Conservation (phyloP, 768 basidiomycete species). For the Holtermanniella nyarrowii region DNA sequence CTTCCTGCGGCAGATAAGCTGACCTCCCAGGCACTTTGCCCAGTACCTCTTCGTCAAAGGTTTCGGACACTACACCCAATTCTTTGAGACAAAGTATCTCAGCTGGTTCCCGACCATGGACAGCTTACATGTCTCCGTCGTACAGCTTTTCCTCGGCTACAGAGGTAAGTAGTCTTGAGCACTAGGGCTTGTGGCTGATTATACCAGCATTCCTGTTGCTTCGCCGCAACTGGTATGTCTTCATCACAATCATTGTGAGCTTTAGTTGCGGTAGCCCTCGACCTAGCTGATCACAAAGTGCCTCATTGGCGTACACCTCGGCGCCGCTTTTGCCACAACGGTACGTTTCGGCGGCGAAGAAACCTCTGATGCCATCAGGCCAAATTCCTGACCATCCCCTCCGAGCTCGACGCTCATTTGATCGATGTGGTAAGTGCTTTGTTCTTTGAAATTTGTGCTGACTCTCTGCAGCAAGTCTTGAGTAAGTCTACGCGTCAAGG, state of each 20-base stretch:
- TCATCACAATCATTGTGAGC: background rate
- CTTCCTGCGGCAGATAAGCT: background rate
- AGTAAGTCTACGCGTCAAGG: too few relatives aligned
- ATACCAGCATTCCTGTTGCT: background rate
- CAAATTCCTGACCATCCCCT: background rate
- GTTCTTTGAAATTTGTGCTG: too few relatives aligned
- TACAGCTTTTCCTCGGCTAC: background rate
- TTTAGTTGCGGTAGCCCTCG: background rate
- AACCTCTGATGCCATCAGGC: background rate
- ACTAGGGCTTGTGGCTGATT: background rate
- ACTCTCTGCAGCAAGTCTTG: too few relatives aligned
- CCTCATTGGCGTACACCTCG: too few relatives aligned
- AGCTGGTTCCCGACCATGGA: background rate
- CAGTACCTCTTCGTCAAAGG: background rate
- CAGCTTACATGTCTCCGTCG: background rate
- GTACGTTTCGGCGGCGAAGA: background rate
- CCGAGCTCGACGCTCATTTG: background rate
- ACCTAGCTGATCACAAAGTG: too few relatives aligned
- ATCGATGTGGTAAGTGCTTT: background rate
- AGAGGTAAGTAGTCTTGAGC: background rate
- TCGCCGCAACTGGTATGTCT: background rate
- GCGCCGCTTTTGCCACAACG: background rate
- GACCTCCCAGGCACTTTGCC: background rate
- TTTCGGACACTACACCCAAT: background rate
- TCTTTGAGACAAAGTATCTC: background rate